Conservation (phyloP, 164 flowering plant genomes). For the Magnolia kwangsiensis region DNA sequence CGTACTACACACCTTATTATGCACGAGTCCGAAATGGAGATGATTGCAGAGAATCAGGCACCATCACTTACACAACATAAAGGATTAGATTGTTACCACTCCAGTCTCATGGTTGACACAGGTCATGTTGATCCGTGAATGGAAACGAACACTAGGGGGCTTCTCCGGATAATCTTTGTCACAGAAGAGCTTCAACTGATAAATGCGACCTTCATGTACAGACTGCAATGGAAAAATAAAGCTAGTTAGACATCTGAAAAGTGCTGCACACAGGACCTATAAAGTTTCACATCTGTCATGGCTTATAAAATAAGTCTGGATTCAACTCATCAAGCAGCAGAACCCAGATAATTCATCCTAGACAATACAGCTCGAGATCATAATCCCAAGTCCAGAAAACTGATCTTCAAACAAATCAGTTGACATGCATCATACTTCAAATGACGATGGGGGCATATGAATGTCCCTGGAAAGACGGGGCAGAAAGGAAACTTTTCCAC, state of each 20-base stretch:
- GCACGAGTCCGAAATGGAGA: too few relatives aligned
- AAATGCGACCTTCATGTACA: slow-evolving; percentile 96
- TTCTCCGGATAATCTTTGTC: slow-evolving; percentile 98
- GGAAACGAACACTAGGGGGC: slow-evolving; percentile 91
- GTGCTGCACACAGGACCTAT: not conserved
- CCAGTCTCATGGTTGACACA: slow-evolving; percentile 95
- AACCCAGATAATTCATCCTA: not conserved
- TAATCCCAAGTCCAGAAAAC: not conserved
- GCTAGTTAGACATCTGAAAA: not conserved
- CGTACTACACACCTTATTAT: too few relatives aligned
- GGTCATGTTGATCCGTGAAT: slow-evolving; percentile 87
- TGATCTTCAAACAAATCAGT: not conserved
- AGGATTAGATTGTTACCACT: slow-evolving; percentile 51
- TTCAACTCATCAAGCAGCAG: not conserved
- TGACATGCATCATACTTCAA: not conserved
- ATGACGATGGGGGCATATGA: too few relatives aligned
- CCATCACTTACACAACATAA: slow-evolving; percentile 5
- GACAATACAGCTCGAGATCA: not conserved
- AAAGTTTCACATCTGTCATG: not conserved
- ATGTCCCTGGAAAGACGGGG: too few relatives aligned
- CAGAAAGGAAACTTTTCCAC: too few relatives aligned
- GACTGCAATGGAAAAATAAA: slow-evolving; percentile 41
- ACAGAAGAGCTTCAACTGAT: slow-evolving; percentile 95
- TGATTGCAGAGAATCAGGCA: not conserved
- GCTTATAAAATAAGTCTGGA: not conserved